Percentiles rank a stretch among this genome's conserved stretches.
Conservation (phyloP, 306 rosid genomes). For the Ammopiptanthus mongolicus region DNA sequence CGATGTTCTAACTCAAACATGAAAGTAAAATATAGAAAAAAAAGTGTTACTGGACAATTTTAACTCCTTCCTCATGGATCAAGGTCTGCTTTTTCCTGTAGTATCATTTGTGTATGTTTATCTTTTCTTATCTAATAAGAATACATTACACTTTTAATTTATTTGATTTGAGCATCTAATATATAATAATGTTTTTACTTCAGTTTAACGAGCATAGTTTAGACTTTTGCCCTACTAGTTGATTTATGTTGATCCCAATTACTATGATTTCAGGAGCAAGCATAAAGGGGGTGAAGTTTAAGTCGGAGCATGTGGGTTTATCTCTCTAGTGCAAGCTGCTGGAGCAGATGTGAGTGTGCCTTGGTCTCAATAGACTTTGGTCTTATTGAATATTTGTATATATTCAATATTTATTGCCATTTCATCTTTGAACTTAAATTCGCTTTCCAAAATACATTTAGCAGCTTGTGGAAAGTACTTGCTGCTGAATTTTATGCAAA, state of each 20-base stretch:
- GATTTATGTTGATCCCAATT: not conserved
- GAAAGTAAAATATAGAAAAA: not conserved
- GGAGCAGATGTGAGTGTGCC: not conserved
- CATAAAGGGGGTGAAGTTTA: not conserved
- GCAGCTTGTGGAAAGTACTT: not conserved
- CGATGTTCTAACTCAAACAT: not conserved
- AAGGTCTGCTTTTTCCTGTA: not conserved
- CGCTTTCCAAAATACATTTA: not conserved
- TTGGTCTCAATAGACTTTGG: not conserved
- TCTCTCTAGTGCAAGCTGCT: not conserved
- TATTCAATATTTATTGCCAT: not conserved
- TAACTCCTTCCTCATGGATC: not conserved
- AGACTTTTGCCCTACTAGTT: not conserved
- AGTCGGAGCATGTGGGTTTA: not conserved
- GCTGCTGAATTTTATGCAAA: not conserved
- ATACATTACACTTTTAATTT: not conserved
- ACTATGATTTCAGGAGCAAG: slow-evolving; percentile 13
- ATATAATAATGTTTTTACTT: not conserved
- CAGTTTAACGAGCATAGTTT: not conserved
- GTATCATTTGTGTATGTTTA: not conserved
- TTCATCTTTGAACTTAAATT: not conserved
- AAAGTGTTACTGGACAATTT: not conserved
- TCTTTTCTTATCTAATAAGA: not conserved
- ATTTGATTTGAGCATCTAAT: not conserved
- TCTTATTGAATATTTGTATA: not conserved